Base-by-base conservation (phyloP, 2,329 filamentous ascomycete species). In the Knufia petricola region DNA sequence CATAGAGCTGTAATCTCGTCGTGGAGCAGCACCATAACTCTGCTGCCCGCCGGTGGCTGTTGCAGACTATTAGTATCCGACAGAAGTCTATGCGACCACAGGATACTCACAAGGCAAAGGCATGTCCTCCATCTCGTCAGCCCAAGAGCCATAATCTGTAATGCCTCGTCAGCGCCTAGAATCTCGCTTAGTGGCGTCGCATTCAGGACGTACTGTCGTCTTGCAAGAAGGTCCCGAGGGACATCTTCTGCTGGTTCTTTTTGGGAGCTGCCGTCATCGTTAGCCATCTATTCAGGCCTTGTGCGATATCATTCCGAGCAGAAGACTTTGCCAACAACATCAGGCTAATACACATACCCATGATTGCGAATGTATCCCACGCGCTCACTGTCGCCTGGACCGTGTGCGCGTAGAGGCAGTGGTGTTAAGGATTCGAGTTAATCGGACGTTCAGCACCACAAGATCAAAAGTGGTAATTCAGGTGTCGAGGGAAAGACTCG, bases 41-140 rank as follows among this genome's bases (percentile, higher is more conserved):
- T 69, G 62, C 52, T 68, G 63, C 53, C 65, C 58, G 50, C 71
- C 66, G 58, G 68, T 61, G 31, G 59, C 65, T 69, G 52, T 39
- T 2, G 23, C 7, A 31, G 10, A 21, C 3, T 21, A 6, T 46
- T 13, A 34, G 19, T 3, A 36, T 23, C 4, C 7, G 9, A 19
- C 17, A 12, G 13, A 31, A 38, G 12, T 17, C 17, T 39, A 8
- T 13, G 13, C 19, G 28, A 15, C 12, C 10, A 23, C 6, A 7
- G 15, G 32, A n/a, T 4, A 20, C 55, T 74, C 77, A 90, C 85
- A 74, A 68, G 81, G 79, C 58, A 85, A 78, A 55, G 78, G 77
- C 69, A 76, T 74, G 63, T 95, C 88, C 70, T 98, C 92, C 73
- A 98, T 95, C 68, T 98, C 92, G 72, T 98, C 94, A 62, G 92